Evolutionary conservation across 202 grass and related monocot species (phyloP).

Genomic region (Saccharum hybrid): DNA sequence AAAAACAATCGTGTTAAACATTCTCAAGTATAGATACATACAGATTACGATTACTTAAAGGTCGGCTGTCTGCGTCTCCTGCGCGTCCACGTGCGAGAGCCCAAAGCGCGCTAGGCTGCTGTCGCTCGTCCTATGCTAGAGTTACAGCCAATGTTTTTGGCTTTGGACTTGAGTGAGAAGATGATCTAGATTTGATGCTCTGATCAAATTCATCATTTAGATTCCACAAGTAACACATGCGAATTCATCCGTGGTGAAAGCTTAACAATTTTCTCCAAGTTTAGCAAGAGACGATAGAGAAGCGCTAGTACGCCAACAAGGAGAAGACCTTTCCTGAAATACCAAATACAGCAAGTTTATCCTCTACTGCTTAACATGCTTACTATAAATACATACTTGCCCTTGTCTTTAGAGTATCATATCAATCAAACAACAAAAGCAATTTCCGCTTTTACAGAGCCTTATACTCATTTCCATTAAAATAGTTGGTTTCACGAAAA

Average conservation of each 20-base stretch:
- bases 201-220: neutral
- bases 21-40: too few species aligned
- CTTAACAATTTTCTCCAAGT: neutral
- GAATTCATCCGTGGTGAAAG: neutral
- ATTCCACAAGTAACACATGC: neutral
- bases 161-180: neutral
- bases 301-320: neutral
- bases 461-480: neutral
- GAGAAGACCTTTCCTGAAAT: neutral
- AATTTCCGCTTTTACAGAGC: neutral
- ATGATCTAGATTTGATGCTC: neutral
- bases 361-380: neutral
- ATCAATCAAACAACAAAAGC: neutral
- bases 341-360: neutral
- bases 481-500: neutral
- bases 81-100: too few species aligned
- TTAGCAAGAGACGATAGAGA: neutral
- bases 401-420: neutral
- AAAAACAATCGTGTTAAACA: too few species aligned
- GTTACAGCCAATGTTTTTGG: too few species aligned
- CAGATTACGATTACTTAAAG: too few species aligned
- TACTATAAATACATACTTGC: neutral
- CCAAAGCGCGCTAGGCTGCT: too few species aligned
- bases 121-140: too few species aligned
- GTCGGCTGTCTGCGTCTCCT: too few species aligned